Conservation (phyloP, 768 basidiomycete species). For the Lanmaoa pseudosensibilis region DNA sequence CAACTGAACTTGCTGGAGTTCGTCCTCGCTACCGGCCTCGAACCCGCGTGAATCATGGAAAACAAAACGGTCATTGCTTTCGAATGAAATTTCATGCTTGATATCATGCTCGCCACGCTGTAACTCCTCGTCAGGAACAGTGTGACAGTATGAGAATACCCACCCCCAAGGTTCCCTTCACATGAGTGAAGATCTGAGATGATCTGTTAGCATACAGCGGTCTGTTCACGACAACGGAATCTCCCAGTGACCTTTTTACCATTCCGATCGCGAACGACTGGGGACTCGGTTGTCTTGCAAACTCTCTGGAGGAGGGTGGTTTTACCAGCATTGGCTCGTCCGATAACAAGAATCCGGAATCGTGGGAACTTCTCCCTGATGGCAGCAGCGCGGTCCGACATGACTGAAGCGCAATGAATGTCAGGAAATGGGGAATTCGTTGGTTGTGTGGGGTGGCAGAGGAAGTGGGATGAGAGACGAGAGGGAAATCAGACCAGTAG, state of each 20-base stretch:
- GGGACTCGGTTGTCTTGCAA: constrained; percentile 36
- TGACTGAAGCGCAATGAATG: too few species aligned
- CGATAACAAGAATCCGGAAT: constrained; percentile 43
- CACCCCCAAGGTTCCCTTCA: constrained; percentile 1
- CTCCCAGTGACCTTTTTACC: constrained; percentile 17
- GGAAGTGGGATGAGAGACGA: too few species aligned
- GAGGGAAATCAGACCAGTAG: too few species aligned
- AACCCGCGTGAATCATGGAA: constrained; percentile 46
- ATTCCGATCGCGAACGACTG: constrained; percentile 24
- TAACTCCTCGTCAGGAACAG: not conserved
- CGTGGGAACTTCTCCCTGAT: constrained; percentile 2
- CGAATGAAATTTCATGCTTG: constrained; percentile 16
- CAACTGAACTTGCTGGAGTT: constrained; percentile 29
- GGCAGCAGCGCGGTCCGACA: too few species aligned
- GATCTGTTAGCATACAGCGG: not conserved
- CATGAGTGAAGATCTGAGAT: not conserved
- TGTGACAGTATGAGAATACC: not conserved
- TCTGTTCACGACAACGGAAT: not conserved
- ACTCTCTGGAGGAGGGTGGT: constrained; percentile 41
- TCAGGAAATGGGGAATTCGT: too few species aligned
- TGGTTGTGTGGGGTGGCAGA: too few species aligned
- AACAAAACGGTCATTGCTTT: constrained; percentile 34
- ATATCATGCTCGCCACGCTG: constrained; percentile 12
- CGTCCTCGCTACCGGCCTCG: constrained; percentile 33
- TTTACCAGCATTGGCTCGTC: constrained; percentile 42